Evolutionary conservation across 2,329 filamentous ascomycete genomes (phyloP), one percentile per base, ranked within the genome.

Genomic region (Sporothrix pallida): DNA sequence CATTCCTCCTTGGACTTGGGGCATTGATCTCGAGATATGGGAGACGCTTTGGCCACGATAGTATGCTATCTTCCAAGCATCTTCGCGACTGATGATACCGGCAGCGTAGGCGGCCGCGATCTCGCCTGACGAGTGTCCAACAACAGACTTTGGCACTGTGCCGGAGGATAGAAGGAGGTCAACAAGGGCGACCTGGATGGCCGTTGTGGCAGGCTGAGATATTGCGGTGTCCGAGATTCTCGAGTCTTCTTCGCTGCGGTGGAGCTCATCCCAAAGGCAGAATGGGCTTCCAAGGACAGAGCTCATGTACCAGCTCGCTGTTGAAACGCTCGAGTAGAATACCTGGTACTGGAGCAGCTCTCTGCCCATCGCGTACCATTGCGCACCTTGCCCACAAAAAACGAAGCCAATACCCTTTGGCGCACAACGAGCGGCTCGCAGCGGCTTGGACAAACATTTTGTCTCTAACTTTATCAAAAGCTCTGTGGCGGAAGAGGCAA

Each of bases 1-100:
- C 87, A 89, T 88, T 1, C 80, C 81, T 0, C 86, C 86, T 1
- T 17, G 73, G 0, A 68, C 12, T 54, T 74, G 7, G 65, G 73
- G 37, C 1, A 65, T 72, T 48, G 72, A 0, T 0, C 74, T 74
- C 37, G 75, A 76, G 2, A 82, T 75, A 6, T 75, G 74, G 4
- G 75, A 75, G 56, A 81, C 78, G 9, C 81, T 76, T 56, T 77
- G 74, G 0, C 81, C 82, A 9, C 82, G 78, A 56, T 76, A 78
- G 70, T 80, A 83, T 1, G 82, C 78, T 1, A 81, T 75, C 44
- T 78, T 80, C 73, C 79, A 81, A 1, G 82, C 81, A 1, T 79
- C 77, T 3, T 76, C 26, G 6, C 78, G 63, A 0, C 75, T 71
- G 37, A 82, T 71, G 0, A 78, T 78, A 1, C 79, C 79, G 13